These are phyloP conservation scores for Solanum gandarillasii DNA, from an alignment of 257 asterid genomes.

Conservation along the genomic window DNA sequence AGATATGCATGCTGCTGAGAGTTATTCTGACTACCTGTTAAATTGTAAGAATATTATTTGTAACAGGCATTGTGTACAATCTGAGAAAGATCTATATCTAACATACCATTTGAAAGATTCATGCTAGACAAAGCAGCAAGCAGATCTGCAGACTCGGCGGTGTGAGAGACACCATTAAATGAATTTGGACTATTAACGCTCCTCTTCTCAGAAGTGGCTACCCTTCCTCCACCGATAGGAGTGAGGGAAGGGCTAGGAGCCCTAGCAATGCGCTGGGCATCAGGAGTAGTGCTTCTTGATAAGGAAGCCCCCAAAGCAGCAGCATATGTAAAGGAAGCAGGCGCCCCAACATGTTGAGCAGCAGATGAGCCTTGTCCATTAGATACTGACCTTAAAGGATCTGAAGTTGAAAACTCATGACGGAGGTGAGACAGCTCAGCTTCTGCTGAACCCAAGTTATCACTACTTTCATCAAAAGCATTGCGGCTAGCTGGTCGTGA, in stretches of 20 bases:
- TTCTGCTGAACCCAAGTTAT: conserved; percentile 38
- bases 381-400: conserved; percentile 33
- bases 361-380: conserved; percentile 39
- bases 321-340: conserved; percentile 77
- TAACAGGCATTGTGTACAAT: conserved; percentile 17
- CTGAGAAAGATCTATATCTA: conserved; percentile 27
- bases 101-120: conserved; percentile 59
- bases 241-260: conserved; percentile 90
- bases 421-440: conserved; percentile 54
- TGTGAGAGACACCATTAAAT: conserved; percentile 42
- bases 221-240: conserved; percentile 84
- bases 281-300: conserved; percentile 95
- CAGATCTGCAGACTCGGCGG: conserved; percentile 51
- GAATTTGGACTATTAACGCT: conserved; percentile 40
- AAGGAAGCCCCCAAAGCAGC: conserved; percentile 82
- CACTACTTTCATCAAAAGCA: conserved; percentile 54
- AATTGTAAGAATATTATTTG: conserved; percentile 7
- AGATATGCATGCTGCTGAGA: conserved; percentile 38
- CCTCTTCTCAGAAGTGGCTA: conserved; percentile 50
- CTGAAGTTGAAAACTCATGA: conserved; percentile 39
- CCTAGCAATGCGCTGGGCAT: conserved; percentile 69
- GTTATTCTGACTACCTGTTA: conserved; percentile 48
- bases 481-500: conserved; percentile 83
- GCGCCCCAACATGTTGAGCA: conserved; percentile 38
- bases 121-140: conserved; percentile 79